Base-by-base conservation (phyloP, 2,329 filamentous ascomycete species). In the Ceratocystis lukuohia region DNA sequence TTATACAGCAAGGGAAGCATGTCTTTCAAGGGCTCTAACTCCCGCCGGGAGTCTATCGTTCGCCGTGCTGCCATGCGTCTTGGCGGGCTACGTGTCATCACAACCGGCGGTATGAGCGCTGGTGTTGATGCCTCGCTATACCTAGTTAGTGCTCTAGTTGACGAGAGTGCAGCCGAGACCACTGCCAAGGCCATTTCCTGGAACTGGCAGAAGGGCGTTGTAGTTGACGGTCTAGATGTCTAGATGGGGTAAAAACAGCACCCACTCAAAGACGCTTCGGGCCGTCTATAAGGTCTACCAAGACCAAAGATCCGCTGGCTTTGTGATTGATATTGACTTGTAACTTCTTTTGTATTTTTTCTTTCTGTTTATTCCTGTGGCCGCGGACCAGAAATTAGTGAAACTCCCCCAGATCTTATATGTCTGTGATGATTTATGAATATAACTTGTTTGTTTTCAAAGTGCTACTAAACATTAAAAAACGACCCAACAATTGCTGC, bases 91-190 rank as follows among this genome's bases (percentile, higher is more conserved):
- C 80, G 89, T 70, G 86, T 96, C 70, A 86, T 96, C 72, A 96
- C 91, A 70, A 83, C 84, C 70, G 89, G 89, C 70, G 91, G 90
- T 70, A 80, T 90, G 71, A 88, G 86, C 74, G 86, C 88, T 76
- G 90, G 91, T 74, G 79, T 95, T 66, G 91, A 96, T 80, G 91
- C 91, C 66, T 81, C 87, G 71, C 78, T 95, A 78, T 94, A 96
- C 79, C 81, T 96, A 74, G 86, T 95, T 75, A 88, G 87, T 76
- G 89, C 90, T 71, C 78, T 95, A 75, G 89, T 93, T 62, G 88
- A 86, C 68, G 85, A 90, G 72, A 88, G 89, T 65, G 81, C 86
- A 68, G 89, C 90, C 69, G 82, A 85, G 67, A 88, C 93, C 77
- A 86, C 89, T 70, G 87, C 88, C 73, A 83, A 86, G 70, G 71